Base-by-base conservation (phyloP, 2,329 filamentous ascomycete species). In the Aphanoascus verrucosus region DNA sequence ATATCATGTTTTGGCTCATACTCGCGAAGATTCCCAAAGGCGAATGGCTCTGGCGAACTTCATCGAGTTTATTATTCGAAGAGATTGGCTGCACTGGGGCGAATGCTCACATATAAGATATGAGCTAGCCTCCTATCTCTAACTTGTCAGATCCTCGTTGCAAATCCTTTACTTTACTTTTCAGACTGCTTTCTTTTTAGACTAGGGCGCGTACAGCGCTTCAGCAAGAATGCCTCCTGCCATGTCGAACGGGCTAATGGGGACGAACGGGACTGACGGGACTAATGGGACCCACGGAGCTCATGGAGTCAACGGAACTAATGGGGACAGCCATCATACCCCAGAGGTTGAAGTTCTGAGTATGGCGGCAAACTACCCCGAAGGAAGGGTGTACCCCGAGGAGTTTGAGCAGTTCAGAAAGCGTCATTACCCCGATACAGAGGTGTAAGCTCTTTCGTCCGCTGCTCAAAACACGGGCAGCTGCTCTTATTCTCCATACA, bases 381-480 rank as follows among this genome's bases (percentile, higher is more conserved):
- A 49, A 38, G 35, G 19, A n/a, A 49, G 46, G 17, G 46, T 49
- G 1, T 49, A 49, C 11, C 46, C 46, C 5, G 32, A 23, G 32
- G 23, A 49, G n/a, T 49, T 49, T 34, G 35, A 49, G 4, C 32
- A 49, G 32, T 49, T 49, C 19, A 49, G 46, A 17, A 49, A 49
- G 35, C 46, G 46, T n/a, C 46, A 49, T 40, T 49, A 49, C 23
- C 4, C 46, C n/a, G 46, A 49, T 19, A 49, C 46, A 35, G 46
- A 49, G n/a, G 46, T 49, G 46, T 49, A 38, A 38, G 46, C 38
- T n/a, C 14, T 38, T 20, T 23, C 2, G 12, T 17, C 20, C 28
- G 12, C 8, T 4, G 12, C 35, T 4, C 3, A 15, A 6, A 17
- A 20, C 45, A 20, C 2, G 15, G 7, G 3, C 7, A 7, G 23